Percentiles rank a stretch among this genome's conserved stretches.
These are phyloP conservation scores for Paracorniculantispora psalliotae DNA, from an alignment of 2,329 filamentous ascomycete genomes.

Conservation along the genomic window DNA sequence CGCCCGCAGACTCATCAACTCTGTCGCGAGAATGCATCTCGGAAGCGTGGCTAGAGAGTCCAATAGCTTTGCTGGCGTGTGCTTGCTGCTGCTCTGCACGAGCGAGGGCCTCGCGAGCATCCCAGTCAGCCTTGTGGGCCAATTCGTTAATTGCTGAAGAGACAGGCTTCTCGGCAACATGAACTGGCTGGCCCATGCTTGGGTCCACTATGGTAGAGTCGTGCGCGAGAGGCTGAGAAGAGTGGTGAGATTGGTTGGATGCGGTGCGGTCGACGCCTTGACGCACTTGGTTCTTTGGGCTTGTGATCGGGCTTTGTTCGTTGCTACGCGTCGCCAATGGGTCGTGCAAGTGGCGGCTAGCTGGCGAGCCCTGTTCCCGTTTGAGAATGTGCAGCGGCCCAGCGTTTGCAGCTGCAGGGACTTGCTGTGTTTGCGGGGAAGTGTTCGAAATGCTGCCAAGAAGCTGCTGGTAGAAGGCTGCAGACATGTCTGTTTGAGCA, in stretches of 20 bases:
- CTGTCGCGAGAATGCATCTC: constrained; percentile 17
- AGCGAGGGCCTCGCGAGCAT: constrained; percentile 61
- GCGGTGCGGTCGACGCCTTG: constrained; percentile 33
- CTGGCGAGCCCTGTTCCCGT: constrained; percentile 40
- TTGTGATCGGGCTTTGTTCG: constrained; percentile 40
- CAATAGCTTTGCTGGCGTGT: constrained; percentile 43
- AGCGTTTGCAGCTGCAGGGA: constrained; percentile 26
- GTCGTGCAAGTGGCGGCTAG: constrained; percentile 33
- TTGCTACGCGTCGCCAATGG: constrained; percentile 32
- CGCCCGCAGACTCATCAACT: constrained; percentile 28
- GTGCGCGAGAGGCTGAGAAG: constrained; percentile 19
- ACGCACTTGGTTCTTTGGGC: constrained; percentile 39
- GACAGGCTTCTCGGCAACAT: constrained; percentile 56
- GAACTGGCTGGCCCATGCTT: constrained; percentile 20
- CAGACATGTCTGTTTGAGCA: constrained; percentile 30
- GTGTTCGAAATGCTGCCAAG: constrained; percentile 29
- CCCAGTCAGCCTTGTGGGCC: constrained; percentile 46
- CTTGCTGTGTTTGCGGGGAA: constrained; percentile 26
- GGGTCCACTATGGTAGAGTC: constrained; percentile 29
- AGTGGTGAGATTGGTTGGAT: constrained; percentile 23
- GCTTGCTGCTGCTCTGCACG: constrained; percentile 47
- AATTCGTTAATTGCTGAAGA: constrained; percentile 64
- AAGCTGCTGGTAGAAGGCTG: constrained; percentile 32
- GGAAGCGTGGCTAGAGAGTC: neutral
- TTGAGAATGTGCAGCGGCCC: constrained; percentile 44